Evolutionary conservation across 176 grass and related monocot species (phyloP), one percentile per base, ranked within the genome.

Genomic region (Panicum miliaceum): DNA sequence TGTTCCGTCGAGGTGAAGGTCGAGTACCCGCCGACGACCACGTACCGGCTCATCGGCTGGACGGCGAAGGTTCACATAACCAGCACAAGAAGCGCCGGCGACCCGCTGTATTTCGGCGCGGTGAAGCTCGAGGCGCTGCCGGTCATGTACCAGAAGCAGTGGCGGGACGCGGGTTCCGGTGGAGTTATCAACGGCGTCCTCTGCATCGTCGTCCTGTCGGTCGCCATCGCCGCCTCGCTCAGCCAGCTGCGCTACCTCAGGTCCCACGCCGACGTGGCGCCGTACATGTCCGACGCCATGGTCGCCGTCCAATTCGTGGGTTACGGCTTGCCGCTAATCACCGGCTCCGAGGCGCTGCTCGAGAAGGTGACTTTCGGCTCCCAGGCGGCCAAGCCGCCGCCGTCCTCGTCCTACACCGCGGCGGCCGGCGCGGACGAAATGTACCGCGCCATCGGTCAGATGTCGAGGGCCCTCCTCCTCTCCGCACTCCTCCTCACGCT

Each of bases 1-100:
- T 92, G 87, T 72, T 90, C 80, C 42, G 73, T 92, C 18, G 84
- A 92, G 72, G 76, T 90, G 32, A 90, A 61, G 78, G 68, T 90
- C 2, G 71, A 90, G 69, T 90, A 90, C n/a, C 91, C 91, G 12
- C 66, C 91, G 7, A 78, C 70, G 3, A 90, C 46, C 0, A 56
- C 78, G 73, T 77, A 87, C 65, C 78, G n/a, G 75, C 65, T 94
- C 3, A 58, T 88, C 41, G 84, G 76, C 54, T 65, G 63, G 25
- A 63, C 75, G 78, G 75, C 89, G 5, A 88, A 86, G 78, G 66
- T 93, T 62, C 56, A 68, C 8, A 90, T 88, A 11, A 48, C 59
- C 2, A 94, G 83, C 68, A 64, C 8, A 69, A 86, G 89, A 64
- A 81, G 58, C 29, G 68, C 74, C 74, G 52, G 35, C 9, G 89